Percentiles rank a stretch among this genome's conserved stretches.
Conservation (phyloP, 2,329 filamentous ascomycete species). For the Talaromyces marneffei region DNA sequence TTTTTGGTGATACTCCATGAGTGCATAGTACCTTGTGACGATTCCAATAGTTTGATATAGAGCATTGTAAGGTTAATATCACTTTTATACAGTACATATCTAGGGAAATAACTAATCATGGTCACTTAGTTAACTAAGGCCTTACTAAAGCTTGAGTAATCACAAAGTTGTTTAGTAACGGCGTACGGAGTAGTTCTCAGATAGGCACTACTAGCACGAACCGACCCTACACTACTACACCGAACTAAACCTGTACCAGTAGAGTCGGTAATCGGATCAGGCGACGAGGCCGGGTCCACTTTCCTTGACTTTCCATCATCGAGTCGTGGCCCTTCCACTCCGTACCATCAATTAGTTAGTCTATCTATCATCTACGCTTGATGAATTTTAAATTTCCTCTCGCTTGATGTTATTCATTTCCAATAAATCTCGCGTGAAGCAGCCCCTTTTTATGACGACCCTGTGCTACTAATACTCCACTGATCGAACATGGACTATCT, state of each 20-base stretch:
- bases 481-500: not conserved
- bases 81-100: not conserved
- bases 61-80: not conserved
- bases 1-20: not conserved
- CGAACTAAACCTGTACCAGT: not conserved
- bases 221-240: not conserved
- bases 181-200: too few relatives aligned
- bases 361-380: too few relatives aligned
- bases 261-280: not conserved
- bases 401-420: not conserved
- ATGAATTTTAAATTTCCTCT: not conserved
- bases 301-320: not conserved
- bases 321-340: not conserved
- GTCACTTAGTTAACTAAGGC: not conserved
- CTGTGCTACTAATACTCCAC: not conserved
- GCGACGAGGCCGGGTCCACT: conserved; percentile 6
- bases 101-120: not conserved
- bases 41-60: not conserved
- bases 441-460: not conserved
- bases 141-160: not conserved
- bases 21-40: conserved; percentile 6
- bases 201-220: not conserved
- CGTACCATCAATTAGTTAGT: not conserved
- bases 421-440: not conserved
- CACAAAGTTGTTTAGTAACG: not conserved